These are phyloP conservation scores for Hypericum perforatum DNA, from an alignment of 345 rosid species.

Conservation along the genomic window DNA sequence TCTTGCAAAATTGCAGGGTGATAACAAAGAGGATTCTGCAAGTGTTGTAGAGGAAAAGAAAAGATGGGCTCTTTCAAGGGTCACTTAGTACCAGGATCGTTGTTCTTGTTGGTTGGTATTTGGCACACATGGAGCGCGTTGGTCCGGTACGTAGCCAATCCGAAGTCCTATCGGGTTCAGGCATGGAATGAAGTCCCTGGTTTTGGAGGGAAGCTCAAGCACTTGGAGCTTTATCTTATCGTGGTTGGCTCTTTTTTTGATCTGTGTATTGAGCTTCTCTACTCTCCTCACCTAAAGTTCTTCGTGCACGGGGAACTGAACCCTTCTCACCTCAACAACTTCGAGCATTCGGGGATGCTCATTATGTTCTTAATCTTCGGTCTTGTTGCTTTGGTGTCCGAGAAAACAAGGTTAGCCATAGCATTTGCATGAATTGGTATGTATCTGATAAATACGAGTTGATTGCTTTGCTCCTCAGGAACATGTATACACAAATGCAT, in stretches of 20 bases:
- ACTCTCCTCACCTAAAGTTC: conserved; percentile 84
- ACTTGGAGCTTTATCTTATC: conserved; percentile 79
- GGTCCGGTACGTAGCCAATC: conserved; percentile 47
- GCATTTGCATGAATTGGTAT: too few relatives aligned
- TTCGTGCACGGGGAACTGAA: conserved; percentile 69
- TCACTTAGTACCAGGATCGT: conserved; percentile 77
- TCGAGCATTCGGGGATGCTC: conserved; percentile 96
- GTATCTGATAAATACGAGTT: too few relatives aligned
- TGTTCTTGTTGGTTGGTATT: conserved; percentile 63
- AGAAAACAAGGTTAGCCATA: conserved; percentile 56
- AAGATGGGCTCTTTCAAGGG: conserved; percentile 94
- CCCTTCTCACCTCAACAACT: conserved; percentile 85
- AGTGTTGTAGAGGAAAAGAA: not conserved
- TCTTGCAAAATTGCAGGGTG: not conserved
- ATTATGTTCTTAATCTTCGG: conserved; percentile 90
- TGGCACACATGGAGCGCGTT: conserved; percentile 87
- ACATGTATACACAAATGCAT: too few relatives aligned
- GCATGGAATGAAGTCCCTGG: conserved; percentile 86
- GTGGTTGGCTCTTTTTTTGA: conserved; percentile 65
- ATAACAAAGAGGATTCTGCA: not conserved
- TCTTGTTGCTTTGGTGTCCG: conserved; percentile 49
- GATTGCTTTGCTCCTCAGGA: too few relatives aligned
- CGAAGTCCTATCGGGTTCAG: conserved; percentile 59
- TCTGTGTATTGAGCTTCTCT: conserved; percentile 76
- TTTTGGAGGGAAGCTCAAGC: conserved; percentile 59